Percentiles rank a stretch among this genome's conserved stretches.
These are phyloP conservation scores for Stephania yunnanensis DNA, from an alignment of 164 flowering plant genomes.

Conservation along the genomic window DNA sequence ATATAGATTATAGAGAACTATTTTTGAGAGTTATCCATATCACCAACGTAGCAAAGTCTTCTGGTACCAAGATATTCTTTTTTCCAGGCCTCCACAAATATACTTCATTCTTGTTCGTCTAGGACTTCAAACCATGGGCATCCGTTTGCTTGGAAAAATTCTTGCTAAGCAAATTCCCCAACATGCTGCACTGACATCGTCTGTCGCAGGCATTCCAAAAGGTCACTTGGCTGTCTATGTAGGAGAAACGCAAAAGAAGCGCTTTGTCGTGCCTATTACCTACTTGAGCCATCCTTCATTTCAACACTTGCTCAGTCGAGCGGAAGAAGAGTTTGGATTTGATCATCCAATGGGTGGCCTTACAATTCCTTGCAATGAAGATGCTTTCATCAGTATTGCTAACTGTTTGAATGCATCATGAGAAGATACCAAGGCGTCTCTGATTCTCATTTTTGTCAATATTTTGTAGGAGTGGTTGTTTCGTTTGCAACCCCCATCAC, in stretches of 20 bases:
- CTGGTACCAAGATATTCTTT: no score
- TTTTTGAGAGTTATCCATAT: no score
- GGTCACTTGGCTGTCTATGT: conserved; percentile 34
- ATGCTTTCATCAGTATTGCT: not conserved
- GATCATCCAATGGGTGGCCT: conserved; percentile 16
- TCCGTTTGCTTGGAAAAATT: conserved; percentile 4
- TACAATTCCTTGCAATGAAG: conserved; percentile 12
- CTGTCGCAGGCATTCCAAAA: conserved; percentile 20
- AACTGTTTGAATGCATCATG: not conserved
- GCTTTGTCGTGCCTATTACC: conserved; percentile 34
- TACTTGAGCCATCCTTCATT: conserved; percentile 40
- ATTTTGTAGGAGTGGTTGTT: not conserved
- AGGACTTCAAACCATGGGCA: not conserved
- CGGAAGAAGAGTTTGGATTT: conserved; percentile 11
- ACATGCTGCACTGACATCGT: not conserved
- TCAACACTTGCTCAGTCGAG: conserved; percentile 26
- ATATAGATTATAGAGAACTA: no score
- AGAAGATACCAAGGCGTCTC: not conserved
- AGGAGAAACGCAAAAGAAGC: conserved; percentile 31
- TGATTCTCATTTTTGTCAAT: not conserved
- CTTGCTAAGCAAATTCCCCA: conserved; percentile 17
- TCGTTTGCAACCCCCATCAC: not conserved
- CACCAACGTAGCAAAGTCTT: no score
- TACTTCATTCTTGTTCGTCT: no score
- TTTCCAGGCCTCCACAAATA: no score